These are phyloP conservation scores for Blastomyces percursus DNA, from an alignment of 2,329 filamentous ascomycete species.

Conservation along the genomic window DNA sequence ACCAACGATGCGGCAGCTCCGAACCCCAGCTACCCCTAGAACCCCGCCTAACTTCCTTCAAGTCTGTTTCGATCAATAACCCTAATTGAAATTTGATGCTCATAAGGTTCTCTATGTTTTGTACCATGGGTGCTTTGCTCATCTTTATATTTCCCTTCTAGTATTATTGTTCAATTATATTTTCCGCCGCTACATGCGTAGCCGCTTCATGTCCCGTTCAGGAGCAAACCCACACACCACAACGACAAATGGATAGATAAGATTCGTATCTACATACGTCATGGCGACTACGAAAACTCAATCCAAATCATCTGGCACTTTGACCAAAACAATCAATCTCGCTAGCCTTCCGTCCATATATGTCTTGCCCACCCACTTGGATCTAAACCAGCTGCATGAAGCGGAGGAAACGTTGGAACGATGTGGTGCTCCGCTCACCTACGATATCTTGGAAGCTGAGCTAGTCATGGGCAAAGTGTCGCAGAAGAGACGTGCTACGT, in stretches of 20 bases:
- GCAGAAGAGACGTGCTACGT: constrained; percentile 57
- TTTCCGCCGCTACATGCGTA: not conserved
- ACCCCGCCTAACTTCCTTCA: not conserved
- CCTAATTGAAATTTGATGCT: not conserved
- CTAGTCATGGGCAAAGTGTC: constrained; percentile 64
- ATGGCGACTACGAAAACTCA: not conserved
- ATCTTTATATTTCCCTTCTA: not conserved
- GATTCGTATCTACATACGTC: not conserved
- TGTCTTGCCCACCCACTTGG: constrained; percentile 60
- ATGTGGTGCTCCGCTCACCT: constrained; percentile 51
- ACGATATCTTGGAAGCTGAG: constrained; percentile 59
- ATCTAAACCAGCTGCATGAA: constrained; percentile 49
- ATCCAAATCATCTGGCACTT: not conserved
- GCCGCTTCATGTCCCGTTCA: not conserved
- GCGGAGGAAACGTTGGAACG: constrained; percentile 53
- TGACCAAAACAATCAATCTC: constrained; percentile 9
- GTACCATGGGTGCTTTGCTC: not conserved
- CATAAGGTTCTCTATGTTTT: not conserved
- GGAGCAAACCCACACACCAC: not conserved
- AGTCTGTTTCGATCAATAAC: not conserved
- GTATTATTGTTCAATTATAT: not conserved
- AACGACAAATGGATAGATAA: not conserved
- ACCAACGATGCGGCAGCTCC: not conserved
- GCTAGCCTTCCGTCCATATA: constrained; percentile 51
- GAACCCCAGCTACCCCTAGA: not conserved